Evolutionary conservation across 192 early-diverging fungal species (phyloP).

Genomic region (Coemansia sp.): DNA sequence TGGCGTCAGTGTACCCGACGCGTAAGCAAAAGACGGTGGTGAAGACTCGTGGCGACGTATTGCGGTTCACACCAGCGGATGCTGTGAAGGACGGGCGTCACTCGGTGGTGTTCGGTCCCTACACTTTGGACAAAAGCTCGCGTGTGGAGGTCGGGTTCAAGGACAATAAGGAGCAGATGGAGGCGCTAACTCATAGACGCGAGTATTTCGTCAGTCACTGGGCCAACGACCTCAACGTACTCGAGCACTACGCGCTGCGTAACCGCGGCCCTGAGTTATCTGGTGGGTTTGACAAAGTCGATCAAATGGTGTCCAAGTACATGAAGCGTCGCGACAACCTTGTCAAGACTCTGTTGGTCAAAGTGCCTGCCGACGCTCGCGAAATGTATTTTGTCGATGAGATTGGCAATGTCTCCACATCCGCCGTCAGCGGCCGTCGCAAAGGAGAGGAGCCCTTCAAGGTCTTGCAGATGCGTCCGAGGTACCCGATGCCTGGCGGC

Average conservation of each 20-base stretch:
- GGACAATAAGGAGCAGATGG: slow-evolving; percentile 67
- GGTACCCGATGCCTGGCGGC: slow-evolving; percentile 95
- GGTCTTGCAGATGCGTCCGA: slow-evolving; percentile 78
- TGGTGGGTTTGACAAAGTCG: slow-evolving; percentile 32
- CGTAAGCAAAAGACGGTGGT: slow-evolving; percentile 79
- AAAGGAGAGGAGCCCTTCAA: slow-evolving; percentile 44
- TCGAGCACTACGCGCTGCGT: slow-evolving; percentile 77
- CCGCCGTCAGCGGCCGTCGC: slow-evolving; percentile 42
- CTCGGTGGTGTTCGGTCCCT: slow-evolving; percentile 77
- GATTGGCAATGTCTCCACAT: slow-evolving; percentile 98
- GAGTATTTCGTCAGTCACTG: slow-evolving; percentile 76
- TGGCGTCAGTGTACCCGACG: slow-evolving; percentile 66
- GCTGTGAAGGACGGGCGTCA: slow-evolving; percentile 56
- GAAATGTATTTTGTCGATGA: slow-evolving; percentile 78
- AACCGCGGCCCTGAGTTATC: slow-evolving; percentile 51
- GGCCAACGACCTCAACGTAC: slow-evolving; percentile 76
- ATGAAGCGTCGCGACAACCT: slow-evolving; percentile 38
- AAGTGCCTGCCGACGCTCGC: slow-evolving; percentile 68
- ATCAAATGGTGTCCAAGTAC: slow-evolving; percentile 27
- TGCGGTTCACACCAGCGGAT: slow-evolving; percentile 21
- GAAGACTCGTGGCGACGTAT: slow-evolving; percentile 26
- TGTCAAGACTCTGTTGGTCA: slow-evolving; percentile 36
- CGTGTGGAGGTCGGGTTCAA: slow-evolving; percentile 68
- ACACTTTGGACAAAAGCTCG: slow-evolving; percentile 21
- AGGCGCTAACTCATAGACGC: slow-evolving; percentile 45